Percentiles rank a stretch among this genome's conserved stretches.
Conservation (phyloP, 495 filamentous ascomycete species). For the Neurospora intermedia region DNA sequence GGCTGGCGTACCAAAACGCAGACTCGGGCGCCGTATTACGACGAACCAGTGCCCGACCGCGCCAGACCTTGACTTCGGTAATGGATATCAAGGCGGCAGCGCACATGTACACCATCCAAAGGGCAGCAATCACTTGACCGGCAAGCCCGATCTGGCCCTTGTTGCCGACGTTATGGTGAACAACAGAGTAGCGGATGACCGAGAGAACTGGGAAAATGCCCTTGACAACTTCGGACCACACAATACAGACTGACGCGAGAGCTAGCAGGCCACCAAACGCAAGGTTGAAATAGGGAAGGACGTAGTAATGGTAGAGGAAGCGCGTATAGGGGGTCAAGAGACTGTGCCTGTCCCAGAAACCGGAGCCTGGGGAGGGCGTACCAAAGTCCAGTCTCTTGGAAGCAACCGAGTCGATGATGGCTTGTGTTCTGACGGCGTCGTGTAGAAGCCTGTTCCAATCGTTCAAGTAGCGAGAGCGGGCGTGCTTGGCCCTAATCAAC, state of each 20-base stretch:
- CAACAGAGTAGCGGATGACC: constrained; percentile 72
- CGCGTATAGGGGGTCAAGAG: constrained; percentile 80
- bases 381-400: constrained; percentile 73
- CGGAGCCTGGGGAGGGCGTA: constrained; percentile 42
- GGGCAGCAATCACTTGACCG: constrained; percentile 70
- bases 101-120: constrained; percentile 90
- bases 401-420: constrained; percentile 71
- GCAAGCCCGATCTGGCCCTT: constrained; percentile 68
- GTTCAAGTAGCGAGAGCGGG: constrained; percentile 66
- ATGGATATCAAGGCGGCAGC: constrained; percentile 74
- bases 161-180: constrained; percentile 58
- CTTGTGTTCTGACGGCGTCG: constrained; percentile 61
- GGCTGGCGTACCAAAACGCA: constrained; percentile 88
- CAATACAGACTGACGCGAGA: constrained; percentile 65
- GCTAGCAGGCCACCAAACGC: constrained; percentile 53
- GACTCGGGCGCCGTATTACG: constrained; percentile 85
- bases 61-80: constrained; percentile 86
- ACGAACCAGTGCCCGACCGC: constrained; percentile 78
- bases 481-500: constrained; percentile 69
- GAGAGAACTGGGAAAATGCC: constrained; percentile 63
- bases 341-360: constrained; percentile 40
- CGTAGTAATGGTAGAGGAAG: constrained; percentile 59
- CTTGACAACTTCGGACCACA: constrained; percentile 90
- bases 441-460: constrained; percentile 76
- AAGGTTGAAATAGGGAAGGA: constrained; percentile 55